Percentiles rank a stretch among this genome's conserved stretches.
Evolutionary conservation across 2,329 filamentous ascomycete genomes (phyloP).

Genomic region (Scolecobasidium constrictum): DNA sequence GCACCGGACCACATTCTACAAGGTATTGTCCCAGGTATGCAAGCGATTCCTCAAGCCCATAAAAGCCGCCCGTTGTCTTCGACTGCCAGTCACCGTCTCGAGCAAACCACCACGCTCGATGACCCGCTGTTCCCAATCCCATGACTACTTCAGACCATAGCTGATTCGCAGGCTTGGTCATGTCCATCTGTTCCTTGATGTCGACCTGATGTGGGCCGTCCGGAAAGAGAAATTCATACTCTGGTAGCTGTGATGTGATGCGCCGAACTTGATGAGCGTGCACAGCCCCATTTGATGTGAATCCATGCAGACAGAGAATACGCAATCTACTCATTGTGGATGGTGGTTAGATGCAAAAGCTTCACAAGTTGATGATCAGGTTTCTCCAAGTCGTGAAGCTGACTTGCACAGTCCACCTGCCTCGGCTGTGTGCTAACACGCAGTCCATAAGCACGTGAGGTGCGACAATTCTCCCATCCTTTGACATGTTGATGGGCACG

Average conservation of each 20-base stretch:
- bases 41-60: background rate
- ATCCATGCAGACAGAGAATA: background rate
- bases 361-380: no score
- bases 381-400: no score
- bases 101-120: background rate
- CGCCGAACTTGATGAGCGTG: background rate
- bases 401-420: no score
- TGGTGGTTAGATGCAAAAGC: no score
- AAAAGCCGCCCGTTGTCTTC: background rate
- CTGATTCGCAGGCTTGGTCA: background rate
- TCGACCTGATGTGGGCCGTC: background rate
- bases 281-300: background rate
- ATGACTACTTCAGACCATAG: background rate
- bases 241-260: background rate
- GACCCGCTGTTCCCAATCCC: background rate
- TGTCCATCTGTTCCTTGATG: background rate
- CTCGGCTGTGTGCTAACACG: no score
- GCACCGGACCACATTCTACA: background rate
- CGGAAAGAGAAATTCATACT: background rate
- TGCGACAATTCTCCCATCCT: no score
- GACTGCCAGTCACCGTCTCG: background rate
- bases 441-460: no score
- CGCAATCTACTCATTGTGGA: background rate
- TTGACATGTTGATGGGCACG: no score
- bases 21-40: background rate